These are phyloP conservation scores for Golubevia sp. DNA, from an alignment of 1,284 basidiomycete species.

Conservation along the genomic window DNA sequence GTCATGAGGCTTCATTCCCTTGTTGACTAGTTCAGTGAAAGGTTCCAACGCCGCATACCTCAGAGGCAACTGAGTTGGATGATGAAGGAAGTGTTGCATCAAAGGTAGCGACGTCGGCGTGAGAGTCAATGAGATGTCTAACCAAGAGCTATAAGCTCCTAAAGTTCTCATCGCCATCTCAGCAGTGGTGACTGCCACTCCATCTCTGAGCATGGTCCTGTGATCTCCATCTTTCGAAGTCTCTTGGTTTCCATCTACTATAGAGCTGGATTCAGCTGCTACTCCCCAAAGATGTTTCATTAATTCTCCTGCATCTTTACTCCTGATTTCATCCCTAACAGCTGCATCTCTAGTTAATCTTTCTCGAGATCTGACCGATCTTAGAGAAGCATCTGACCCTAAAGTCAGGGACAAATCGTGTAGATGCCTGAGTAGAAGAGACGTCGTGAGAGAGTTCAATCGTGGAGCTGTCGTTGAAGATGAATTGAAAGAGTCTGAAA, in stretches of 20 bases:
- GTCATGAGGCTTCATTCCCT: slow-evolving; percentile 90
- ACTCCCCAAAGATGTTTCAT: slow-evolving; percentile 59
- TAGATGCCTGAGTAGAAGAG: slow-evolving; percentile 49
- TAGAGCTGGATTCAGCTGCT: background rate
- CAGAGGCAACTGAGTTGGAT: slow-evolving; percentile 67
- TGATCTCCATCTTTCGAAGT: background rate
- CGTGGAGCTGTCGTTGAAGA: slow-evolving; percentile 77
- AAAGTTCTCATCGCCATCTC: background rate
- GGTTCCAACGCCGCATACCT: slow-evolving; percentile 82
- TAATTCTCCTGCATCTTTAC: slow-evolving; percentile 69
- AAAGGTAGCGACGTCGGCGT: slow-evolving; percentile 86
- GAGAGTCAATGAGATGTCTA: slow-evolving; percentile 94
- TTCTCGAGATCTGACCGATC: slow-evolving; percentile 49
- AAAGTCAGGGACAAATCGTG: slow-evolving; percentile 57
- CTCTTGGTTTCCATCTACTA: background rate
- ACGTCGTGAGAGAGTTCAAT: slow-evolving; percentile 89
- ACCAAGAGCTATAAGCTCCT: slow-evolving; percentile 70
- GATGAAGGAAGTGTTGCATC: slow-evolving; percentile 81
- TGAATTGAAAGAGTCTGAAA: slow-evolving; percentile 69
- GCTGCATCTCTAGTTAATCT: slow-evolving; percentile 53
- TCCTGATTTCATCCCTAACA: slow-evolving; percentile 55
- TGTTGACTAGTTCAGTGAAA: slow-evolving; percentile 79
- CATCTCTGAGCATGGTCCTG: background rate
- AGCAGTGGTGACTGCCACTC: background rate
- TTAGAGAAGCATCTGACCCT: slow-evolving; percentile 54